Conservation (phyloP, 2,329 filamentous ascomycete species). For the Fusarium falciforme region DNA sequence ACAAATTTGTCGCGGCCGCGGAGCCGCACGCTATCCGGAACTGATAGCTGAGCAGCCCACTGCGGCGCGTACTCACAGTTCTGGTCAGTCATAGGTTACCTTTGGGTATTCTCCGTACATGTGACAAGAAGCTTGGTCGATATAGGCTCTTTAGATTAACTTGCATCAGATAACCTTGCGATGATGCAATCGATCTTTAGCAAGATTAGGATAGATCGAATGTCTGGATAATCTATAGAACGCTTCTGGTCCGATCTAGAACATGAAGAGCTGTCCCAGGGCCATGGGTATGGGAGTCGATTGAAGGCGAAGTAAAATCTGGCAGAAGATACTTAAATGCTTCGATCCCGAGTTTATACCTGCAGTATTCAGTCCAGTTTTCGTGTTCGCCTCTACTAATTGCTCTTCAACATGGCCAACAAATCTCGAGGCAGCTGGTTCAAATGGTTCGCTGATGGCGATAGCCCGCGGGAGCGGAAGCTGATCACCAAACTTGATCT, state of each 20-base stretch:
- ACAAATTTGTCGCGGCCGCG: background rate
- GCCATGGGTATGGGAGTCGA: background rate
- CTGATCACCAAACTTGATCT: constrained; percentile 61
- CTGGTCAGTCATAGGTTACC: background rate
- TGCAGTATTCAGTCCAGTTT: background rate
- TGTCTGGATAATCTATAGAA: background rate
- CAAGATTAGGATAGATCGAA: background rate
- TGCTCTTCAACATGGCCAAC: background rate
- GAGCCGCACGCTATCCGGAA: background rate
- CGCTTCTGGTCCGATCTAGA: background rate
- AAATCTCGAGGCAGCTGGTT: background rate
- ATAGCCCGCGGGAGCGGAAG: constrained; percentile 7
- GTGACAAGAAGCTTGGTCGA: background rate
- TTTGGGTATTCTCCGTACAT: background rate
- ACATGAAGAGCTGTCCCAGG: background rate
- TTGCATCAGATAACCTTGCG: background rate
- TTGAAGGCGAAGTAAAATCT: background rate
- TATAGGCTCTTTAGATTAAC: background rate
- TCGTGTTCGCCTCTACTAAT: background rate
- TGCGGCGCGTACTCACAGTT: background rate
- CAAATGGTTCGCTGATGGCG: constrained; percentile 3
- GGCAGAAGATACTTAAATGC: background rate
- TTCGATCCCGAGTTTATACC: background rate
- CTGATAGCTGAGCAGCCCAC: background rate
- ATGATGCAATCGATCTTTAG: background rate